These are phyloP conservation scores for Cetradonia linearis DNA, from an alignment of 495 filamentous ascomycete genomes.

Conservation along the genomic window DNA sequence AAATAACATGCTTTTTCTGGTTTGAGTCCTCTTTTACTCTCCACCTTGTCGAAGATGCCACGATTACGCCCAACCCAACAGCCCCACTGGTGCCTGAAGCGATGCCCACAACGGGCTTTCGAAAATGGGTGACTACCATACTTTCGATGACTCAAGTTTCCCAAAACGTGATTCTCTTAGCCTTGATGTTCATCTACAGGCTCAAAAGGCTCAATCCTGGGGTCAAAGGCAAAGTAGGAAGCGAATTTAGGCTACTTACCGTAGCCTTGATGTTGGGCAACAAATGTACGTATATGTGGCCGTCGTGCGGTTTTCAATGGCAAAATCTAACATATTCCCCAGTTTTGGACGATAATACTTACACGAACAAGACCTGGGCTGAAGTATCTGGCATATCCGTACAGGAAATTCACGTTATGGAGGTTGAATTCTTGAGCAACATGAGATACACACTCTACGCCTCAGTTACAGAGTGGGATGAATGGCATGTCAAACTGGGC, in stretches of 20 bases:
- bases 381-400: conserved; percentile 95
- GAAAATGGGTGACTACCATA: conserved; percentile 88
- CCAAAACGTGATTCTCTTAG: conserved; percentile 87
- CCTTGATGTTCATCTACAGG: conserved; percentile 85
- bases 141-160: conserved; percentile 93
- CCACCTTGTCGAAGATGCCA: conserved; percentile 57
- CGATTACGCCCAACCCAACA: conserved; percentile 37
- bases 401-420: conserved; percentile 96
- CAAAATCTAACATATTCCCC: conserved; percentile 28
- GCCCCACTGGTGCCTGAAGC: conserved; percentile 57
- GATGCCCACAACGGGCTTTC: conserved; percentile 66
- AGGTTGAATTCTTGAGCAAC: conserved; percentile 98
- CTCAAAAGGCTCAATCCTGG: conserved; percentile 80
- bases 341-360: conserved; percentile 98
- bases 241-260: conserved; percentile 89
- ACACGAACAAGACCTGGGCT: conserved; percentile 99
- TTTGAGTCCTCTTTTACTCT: conserved; percentile 81
- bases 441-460: conserved; percentile 89
- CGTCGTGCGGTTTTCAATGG: not conserved
- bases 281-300: conserved; percentile 60
- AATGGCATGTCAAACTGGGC: conserved; percentile 72
- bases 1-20: conserved; percentile 96
- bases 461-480: conserved; percentile 69
- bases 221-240: conserved; percentile 83
- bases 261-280: conserved; percentile 98